A percentile compares a stretch with the other conserved stretches of the same genome.
Evolutionary conservation across 1,284 basidiomycete species (phyloP).

Genomic region (Sanghuangporus weigelae): DNA sequence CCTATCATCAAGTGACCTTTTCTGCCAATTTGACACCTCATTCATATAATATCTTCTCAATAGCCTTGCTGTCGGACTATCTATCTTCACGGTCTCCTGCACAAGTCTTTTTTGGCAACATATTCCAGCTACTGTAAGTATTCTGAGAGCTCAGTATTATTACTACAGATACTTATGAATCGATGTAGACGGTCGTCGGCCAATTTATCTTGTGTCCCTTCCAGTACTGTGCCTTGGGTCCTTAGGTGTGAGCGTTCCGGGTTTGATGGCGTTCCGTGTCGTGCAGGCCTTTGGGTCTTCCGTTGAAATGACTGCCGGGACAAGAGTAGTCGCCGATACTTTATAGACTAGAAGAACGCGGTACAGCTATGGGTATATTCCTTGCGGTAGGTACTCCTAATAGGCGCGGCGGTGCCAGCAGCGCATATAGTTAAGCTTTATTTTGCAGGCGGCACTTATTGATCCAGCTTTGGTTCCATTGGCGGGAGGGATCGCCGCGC

Average conservation of each 20-base stretch:
- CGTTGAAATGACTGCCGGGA: slow-evolving; percentile 51
- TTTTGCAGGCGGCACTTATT: slow-evolving; percentile 27
- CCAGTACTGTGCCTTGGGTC: slow-evolving; percentile 58
- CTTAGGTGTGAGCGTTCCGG: slow-evolving; percentile 50
- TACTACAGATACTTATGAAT: background rate
- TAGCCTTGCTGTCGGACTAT: slow-evolving; percentile 36
- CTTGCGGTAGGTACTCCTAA: slow-evolving; percentile 38
- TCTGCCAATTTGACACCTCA: background rate
- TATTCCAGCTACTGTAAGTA: slow-evolving; percentile 48
- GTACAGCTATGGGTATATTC: slow-evolving; percentile 59
- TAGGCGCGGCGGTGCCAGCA: background rate
- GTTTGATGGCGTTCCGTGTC: slow-evolving; percentile 56
- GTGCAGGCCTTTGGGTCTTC: slow-evolving; percentile 59
- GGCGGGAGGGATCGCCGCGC: slow-evolving; percentile 38
- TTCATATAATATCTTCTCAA: background rate
- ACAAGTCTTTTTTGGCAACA: slow-evolving; percentile 48
- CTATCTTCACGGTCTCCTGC: slow-evolving; percentile 37
- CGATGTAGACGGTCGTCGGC: slow-evolving; percentile 51
- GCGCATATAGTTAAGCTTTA: background rate
- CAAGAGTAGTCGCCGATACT: slow-evolving; percentile 61
- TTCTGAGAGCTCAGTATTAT: background rate
- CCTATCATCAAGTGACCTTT: slow-evolving; percentile 48
- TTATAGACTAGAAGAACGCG: slow-evolving; percentile 57
- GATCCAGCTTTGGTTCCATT: slow-evolving; percentile 33
- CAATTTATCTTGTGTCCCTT: slow-evolving; percentile 55